phyloP scores from a whole-genome alignment of 2,329 filamentous ascomycete genomes.

The Colletotrichum tropicicola region DNA sequence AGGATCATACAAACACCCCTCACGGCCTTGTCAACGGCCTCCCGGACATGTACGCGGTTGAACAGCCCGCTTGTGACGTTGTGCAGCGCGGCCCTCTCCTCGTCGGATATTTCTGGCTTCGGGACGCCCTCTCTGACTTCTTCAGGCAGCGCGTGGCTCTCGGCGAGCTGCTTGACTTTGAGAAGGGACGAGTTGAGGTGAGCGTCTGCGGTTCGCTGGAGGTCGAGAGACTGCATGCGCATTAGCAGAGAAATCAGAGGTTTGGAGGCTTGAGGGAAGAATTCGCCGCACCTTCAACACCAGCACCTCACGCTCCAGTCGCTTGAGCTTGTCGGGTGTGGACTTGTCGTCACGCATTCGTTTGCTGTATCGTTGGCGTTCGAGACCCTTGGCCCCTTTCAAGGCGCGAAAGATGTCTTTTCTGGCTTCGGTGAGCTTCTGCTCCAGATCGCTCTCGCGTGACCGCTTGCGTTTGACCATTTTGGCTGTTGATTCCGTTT shows the following conservation, averaged over 20 bases:
- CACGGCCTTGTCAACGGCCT: constrained; percentile 58
- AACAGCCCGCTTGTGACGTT: constrained; percentile 69
- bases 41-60: constrained; percentile 60
- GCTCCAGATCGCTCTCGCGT: constrained; percentile 53
- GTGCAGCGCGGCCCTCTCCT: constrained; percentile 60
- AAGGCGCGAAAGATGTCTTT: constrained; percentile 73
- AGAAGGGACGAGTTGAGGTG: constrained; percentile 65
- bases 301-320: constrained; percentile 69
- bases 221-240: constrained; percentile 59
- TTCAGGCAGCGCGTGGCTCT: constrained; percentile 58
- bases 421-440: constrained; percentile 62
- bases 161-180: constrained; percentile 61
- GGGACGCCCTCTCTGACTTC: constrained; percentile 55
- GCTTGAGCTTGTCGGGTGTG: constrained; percentile 58
- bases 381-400: constrained; percentile 78
- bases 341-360: constrained; percentile 58
- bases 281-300: constrained; percentile 58
- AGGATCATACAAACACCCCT: constrained; percentile 58
- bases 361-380: constrained; percentile 79
- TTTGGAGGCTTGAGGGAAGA: neutral
- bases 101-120: constrained; percentile 60
- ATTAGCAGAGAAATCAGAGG: constrained; percentile 9
- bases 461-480: constrained; percentile 69
- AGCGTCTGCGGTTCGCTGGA: constrained; percentile 64
- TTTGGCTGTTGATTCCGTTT: constrained; percentile 2